phyloP scores from a whole-genome alignment of 1,284 basidiomycete genomes.

The Leccinum griseonigrum region DNA sequence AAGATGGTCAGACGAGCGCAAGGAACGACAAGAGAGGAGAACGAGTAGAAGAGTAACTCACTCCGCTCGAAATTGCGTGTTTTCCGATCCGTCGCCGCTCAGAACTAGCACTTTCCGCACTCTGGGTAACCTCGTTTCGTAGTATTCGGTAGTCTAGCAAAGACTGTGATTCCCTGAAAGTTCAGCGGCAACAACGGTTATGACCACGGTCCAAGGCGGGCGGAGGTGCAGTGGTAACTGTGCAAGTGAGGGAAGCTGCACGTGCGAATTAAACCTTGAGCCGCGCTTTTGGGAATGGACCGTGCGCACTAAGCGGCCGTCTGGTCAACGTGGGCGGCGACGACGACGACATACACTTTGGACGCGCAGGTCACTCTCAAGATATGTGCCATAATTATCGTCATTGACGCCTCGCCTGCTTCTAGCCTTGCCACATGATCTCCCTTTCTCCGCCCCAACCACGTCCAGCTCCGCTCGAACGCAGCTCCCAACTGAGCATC shows the following conservation, averaged over 20 bases:
- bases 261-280: conserved; percentile 34
- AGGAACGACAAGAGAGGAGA: background rate
- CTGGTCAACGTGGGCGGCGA: conserved; percentile 17
- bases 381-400: conserved; percentile 32
- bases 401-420: conserved; percentile 15
- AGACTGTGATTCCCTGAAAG: conserved; percentile 10
- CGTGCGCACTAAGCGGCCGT: conserved; percentile 22
- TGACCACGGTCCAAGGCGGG: conserved; percentile 7
- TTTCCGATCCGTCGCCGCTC: conserved; percentile 39
- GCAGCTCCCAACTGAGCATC: background rate
- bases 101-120: conserved; percentile 25
- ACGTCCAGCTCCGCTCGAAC: conserved; percentile 36
- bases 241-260: conserved; percentile 27
- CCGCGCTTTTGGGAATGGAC: conserved; percentile 28
- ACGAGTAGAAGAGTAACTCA: conserved; percentile 23
- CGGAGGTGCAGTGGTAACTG: conserved; percentile 25
- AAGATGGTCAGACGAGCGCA: conserved; percentile 1
- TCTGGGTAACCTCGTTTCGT: conserved; percentile 11
- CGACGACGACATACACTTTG: conserved; percentile 17
- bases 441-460: conserved; percentile 34
- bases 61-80: conserved; percentile 36
- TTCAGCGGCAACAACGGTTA: conserved; percentile 8
- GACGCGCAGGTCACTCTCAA: background rate
- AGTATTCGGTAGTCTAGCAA: conserved; percentile 10
- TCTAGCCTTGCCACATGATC: conserved; percentile 24